A percentile compares a stretch with the other conserved stretches of the same genome.
These are phyloP conservation scores for Rhizopus stolonifer DNA, from an alignment of 371 early-diverging fungal genomes.

Conservation along the genomic window DNA sequence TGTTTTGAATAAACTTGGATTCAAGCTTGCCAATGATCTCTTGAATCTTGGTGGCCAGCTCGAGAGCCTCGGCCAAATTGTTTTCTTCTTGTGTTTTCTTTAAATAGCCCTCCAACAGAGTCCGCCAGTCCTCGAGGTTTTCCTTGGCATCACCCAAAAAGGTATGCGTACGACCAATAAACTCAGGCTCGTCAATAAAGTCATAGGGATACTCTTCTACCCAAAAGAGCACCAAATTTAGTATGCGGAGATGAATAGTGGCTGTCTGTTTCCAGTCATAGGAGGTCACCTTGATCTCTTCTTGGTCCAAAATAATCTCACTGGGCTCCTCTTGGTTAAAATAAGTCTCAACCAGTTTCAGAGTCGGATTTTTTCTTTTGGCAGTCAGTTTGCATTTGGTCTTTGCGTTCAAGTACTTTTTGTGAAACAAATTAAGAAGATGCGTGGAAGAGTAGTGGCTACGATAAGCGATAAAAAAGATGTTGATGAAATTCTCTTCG, in stretches of 20 bases:
- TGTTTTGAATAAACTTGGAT: conserved; percentile 24
- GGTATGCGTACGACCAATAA: conserved; percentile 25
- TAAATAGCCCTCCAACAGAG: conserved; percentile 7
- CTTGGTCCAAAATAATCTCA: not conserved
- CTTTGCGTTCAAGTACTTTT: conserved; percentile 43
- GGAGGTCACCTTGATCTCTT: conserved; percentile 8
- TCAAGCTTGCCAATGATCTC: conserved; percentile 23
- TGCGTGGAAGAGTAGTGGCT: conserved; percentile 47
- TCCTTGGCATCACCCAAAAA: conserved; percentile 28
- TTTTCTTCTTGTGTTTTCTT: not conserved
- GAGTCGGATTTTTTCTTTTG: conserved; percentile 5
- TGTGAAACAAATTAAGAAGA: conserved; percentile 53
- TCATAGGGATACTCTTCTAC: conserved; percentile 61
- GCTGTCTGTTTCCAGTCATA: conserved; percentile 44
- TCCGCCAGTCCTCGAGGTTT: conserved; percentile 30
- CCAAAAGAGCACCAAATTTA: conserved; percentile 68
- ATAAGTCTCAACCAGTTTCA: conserved; percentile 18
- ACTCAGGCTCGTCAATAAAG: conserved; percentile 61
- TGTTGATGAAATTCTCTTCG: conserved; percentile 43
- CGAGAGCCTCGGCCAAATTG: not conserved
- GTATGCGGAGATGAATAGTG: conserved; percentile 40
- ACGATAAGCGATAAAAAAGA: conserved; percentile 64
- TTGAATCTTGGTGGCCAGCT: conserved; percentile 6
- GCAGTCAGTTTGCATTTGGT: not conserved
- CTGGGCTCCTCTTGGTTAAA: not conserved